A percentile compares a stretch with the other conserved stretches of the same genome.
phyloP scores from a whole-genome alignment of 495 filamentous ascomycete species.

The Xylaria acuta region DNA sequence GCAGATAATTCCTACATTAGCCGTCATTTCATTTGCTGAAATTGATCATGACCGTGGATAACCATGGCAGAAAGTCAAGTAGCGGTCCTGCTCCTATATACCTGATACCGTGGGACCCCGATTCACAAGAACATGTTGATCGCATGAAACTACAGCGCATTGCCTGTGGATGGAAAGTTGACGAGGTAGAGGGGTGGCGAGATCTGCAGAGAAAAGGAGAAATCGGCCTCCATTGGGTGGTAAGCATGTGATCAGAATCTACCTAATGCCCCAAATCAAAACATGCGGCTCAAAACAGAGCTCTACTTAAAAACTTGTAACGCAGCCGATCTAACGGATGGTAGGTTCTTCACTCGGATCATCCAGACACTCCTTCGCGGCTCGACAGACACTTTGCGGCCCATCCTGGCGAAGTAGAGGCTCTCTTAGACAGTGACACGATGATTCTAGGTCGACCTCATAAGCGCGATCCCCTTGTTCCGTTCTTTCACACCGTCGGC shows the following conservation, averaged over 20 bases:
- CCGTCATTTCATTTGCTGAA: no score
- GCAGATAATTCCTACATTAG: background rate
- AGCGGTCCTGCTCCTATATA: background rate
- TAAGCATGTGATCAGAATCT: conserved; percentile 14
- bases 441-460: conserved; percentile 28
- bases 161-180: conserved; percentile 42
- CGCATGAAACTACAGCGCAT: conserved; percentile 42
- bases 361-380: conserved; percentile 8
- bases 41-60: background rate
- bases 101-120: conserved; percentile 45
- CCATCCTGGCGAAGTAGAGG: conserved; percentile 25
- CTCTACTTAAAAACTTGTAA: background rate
- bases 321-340: background rate
- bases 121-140: conserved; percentile 38
- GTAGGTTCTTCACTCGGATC: conserved; percentile 25
- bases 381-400: conserved; percentile 18
- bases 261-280: background rate
- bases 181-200: conserved; percentile 31
- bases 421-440: conserved; percentile 34
- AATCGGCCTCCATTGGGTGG: conserved; percentile 31
- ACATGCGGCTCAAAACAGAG: background rate
- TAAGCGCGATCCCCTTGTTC: conserved; percentile 6
- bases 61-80: background rate
- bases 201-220: conserved; percentile 22
- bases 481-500: conserved; percentile 41